Conservation (phyloP, 441 rosid species). For the Erysimum cheiri region DNA sequence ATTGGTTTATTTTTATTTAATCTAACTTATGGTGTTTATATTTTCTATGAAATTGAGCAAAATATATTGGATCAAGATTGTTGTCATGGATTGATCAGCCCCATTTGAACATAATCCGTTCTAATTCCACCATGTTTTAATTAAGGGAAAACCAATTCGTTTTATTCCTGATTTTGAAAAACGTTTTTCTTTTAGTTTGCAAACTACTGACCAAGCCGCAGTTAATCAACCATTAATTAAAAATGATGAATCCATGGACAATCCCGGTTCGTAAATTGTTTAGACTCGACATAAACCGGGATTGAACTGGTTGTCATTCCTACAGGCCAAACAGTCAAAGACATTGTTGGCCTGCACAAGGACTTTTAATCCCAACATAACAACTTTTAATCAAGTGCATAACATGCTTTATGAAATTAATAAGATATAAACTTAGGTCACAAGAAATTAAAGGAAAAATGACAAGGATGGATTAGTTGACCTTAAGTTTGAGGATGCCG, state of each 20-base stretch:
- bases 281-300: background rate
- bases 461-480: background rate
- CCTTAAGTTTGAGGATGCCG: conserved; percentile 39
- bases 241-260: too few relatives aligned
- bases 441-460: background rate
- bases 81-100: background rate
- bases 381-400: background rate
- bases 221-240: too few relatives aligned
- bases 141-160: too few relatives aligned
- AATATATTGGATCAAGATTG: background rate
- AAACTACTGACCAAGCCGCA: too few relatives aligned
- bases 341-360: background rate
- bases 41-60: too few relatives aligned
- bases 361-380: background rate
- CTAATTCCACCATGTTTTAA: too few relatives aligned
- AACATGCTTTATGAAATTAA: background rate
- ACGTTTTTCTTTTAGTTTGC: too few relatives aligned
- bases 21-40: too few relatives aligned
- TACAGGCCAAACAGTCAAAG: background rate
- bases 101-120: background rate
- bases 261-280: background rate
- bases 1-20: too few relatives aligned
- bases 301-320: background rate
- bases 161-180: too few relatives aligned
- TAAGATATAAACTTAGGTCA: background rate